These are phyloP conservation scores for Prunus persica DNA, from an alignment of 306 rosid species.

Conservation along the genomic window DNA sequence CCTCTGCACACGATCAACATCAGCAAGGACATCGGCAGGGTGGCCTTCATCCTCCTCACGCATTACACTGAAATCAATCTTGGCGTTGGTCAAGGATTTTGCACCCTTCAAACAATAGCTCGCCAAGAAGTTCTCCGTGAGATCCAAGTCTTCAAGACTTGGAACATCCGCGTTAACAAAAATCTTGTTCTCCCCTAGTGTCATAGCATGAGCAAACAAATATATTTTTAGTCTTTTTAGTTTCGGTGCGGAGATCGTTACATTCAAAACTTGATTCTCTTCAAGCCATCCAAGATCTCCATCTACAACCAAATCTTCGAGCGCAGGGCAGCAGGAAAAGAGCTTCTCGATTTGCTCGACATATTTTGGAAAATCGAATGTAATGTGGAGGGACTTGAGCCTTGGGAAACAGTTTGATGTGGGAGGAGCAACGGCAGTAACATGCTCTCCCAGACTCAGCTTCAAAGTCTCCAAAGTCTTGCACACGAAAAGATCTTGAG, in stretches of 20 bases:
- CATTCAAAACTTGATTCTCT: background rate
- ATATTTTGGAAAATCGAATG: too few species aligned
- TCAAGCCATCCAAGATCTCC: background rate
- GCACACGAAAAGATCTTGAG: background rate
- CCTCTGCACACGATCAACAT: background rate
- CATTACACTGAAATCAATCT: background rate
- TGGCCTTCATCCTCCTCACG: background rate
- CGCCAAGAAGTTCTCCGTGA: background rate
- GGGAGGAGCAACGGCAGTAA: background rate
- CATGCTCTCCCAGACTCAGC: background rate
- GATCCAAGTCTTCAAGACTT: background rate
- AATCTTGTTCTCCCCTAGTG: background rate
- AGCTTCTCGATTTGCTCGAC: background rate
- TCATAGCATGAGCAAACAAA: background rate
- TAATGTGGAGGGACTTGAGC: background rate
- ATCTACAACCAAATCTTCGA: background rate
- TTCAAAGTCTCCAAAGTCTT: background rate
- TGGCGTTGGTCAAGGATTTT: background rate
- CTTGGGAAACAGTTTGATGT: background rate
- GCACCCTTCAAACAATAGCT: background rate
- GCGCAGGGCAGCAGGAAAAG: constrained; percentile 1
- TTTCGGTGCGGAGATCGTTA: background rate
- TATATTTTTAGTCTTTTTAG: background rate
- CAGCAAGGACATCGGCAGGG: background rate
- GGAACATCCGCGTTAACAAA: background rate